A percentile compares a stretch with the other conserved stretches of the same genome.
These are phyloP conservation scores for Zasmidium citrigriseum DNA, from an alignment of 2,329 filamentous ascomycete genomes.

Conservation along the genomic window DNA sequence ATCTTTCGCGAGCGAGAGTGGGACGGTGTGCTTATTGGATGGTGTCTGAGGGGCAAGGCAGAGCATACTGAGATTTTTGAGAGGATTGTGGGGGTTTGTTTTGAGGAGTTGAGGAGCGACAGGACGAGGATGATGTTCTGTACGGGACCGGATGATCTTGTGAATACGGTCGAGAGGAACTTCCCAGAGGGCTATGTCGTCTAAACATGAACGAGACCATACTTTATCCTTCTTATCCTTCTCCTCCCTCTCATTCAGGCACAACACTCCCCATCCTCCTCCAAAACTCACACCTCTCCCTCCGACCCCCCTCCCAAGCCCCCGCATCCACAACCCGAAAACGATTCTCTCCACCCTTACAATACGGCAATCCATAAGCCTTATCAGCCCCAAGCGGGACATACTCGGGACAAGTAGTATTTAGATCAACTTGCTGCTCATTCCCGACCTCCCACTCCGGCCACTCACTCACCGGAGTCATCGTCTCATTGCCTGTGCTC, in stretches of 20 bases:
- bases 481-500: background rate
- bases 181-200: background rate
- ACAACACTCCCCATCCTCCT: slow-evolving; percentile 22
- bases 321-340: slow-evolving; percentile 46
- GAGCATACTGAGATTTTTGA: slow-evolving; percentile 6
- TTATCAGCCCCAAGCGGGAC: background rate
- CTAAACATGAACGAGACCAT: too few species aligned
- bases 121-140: slow-evolving; percentile 2
- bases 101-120: slow-evolving; percentile 3
- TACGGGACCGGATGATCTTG: slow-evolving; percentile 4
- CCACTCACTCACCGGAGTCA: background rate
- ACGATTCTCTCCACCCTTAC: slow-evolving; percentile 32
- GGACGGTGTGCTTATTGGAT: slow-evolving; percentile 4
- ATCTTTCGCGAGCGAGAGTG: background rate
- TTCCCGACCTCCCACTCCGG: background rate
- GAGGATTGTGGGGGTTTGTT: background rate
- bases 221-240: too few species aligned
- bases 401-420: background rate
- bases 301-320: slow-evolving; percentile 51
- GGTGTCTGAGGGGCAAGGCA: slow-evolving; percentile 1
- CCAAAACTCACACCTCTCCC: slow-evolving; percentile 51
- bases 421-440: background rate
- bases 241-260: too few species aligned
- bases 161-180: background rate
- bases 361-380: background rate